Base-by-base conservation (phyloP, 768 basidiomycete species). In the Hygrophoropsis aurantiaca region DNA sequence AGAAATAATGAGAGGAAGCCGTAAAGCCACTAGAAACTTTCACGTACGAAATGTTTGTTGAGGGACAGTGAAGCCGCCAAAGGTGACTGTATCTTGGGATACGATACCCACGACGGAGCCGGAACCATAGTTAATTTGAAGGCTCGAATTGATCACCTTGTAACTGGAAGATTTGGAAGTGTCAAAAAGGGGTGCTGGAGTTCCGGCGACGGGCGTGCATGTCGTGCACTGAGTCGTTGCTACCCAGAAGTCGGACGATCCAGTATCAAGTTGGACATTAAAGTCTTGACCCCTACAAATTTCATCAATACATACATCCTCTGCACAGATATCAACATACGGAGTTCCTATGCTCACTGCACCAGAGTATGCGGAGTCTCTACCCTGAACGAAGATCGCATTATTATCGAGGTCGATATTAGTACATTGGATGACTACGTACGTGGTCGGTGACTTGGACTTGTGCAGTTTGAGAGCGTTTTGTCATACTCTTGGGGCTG, bases 221-320 rank as follows among this genome's bases (percentile, higher is more conserved):
- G 49, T 52, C 10, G 5, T 16, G 58, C 80, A 92, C 20, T 58
- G 40, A 0, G 67, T 62, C 13, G 75, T 73, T 0, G 85, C 84
- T 6, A 99, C 76, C 94, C 94, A 99, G 4, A 97, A 71, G 66
- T 97, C 95, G 16, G 82, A 83, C 1, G 87, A 91, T 11, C 63
- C 63, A 30, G 95, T 97, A 65, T 97, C 95, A 26, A 97, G 79
- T 44, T 95, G 82, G 46, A 97, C 74, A 45, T 83, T 73, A 59
- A 97, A 86, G 3, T 69, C 33, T 63, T 93, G 90, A 0, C 82
- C 64, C 11, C 84, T 86, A 21, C 2, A 24, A 30, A 30, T 30
- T 30, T 30, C 13, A 13, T 6, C 13, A 13, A 30, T 6, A n/a
- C n/a, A n/a, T n/a, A n/a, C n/a, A n/a, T n/a, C n/a, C n/a, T n/a